Percentiles rank a stretch among this genome's conserved stretches.
Conservation (phyloP, 768 basidiomycete species). For the Galerina marginata region DNA sequence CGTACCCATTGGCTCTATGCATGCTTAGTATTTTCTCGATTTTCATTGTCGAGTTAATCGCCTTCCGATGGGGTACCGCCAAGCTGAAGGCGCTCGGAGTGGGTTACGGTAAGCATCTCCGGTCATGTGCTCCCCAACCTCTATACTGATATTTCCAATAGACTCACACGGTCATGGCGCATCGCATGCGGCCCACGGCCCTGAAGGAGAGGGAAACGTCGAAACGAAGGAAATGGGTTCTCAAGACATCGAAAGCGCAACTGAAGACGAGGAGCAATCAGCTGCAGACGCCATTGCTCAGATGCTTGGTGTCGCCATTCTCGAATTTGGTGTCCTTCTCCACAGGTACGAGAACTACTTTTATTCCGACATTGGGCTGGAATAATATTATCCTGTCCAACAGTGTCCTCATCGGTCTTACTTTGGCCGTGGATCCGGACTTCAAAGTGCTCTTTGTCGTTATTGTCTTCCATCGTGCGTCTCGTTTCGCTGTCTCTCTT, state of each 20-base stretch:
- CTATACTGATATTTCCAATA: not conserved
- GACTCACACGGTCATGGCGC: not conserved
- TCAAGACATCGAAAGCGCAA: not conserved
- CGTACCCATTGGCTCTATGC: slow-evolving; percentile 79
- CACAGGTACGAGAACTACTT: slow-evolving; percentile 56
- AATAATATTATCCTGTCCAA: not conserved
- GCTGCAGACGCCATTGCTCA: slow-evolving; percentile 54
- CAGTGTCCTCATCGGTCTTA: slow-evolving; percentile 84
- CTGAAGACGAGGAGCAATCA: not conserved
- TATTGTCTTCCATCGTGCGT: slow-evolving; percentile 87
- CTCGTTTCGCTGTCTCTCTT: not conserved
- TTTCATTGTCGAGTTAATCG: slow-evolving; percentile 82
- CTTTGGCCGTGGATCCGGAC: slow-evolving; percentile 79
- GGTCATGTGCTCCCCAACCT: not conserved
- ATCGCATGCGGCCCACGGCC: not conserved
- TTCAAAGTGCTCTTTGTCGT: slow-evolving; percentile 89
- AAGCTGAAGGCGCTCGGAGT: slow-evolving; percentile 70
- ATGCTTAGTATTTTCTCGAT: slow-evolving; percentile 80
- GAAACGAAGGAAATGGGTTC: not conserved
- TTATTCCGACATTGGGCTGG: no score
- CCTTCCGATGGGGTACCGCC: slow-evolving; percentile 83
- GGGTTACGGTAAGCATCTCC: slow-evolving; percentile 50
- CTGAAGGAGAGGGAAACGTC: not conserved
- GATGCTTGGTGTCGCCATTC: slow-evolving; percentile 82
- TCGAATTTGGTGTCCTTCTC: slow-evolving; percentile 91